phyloP scores from a whole-genome alignment of 345 rosid species.

The Dipteronia dyeriana region DNA sequence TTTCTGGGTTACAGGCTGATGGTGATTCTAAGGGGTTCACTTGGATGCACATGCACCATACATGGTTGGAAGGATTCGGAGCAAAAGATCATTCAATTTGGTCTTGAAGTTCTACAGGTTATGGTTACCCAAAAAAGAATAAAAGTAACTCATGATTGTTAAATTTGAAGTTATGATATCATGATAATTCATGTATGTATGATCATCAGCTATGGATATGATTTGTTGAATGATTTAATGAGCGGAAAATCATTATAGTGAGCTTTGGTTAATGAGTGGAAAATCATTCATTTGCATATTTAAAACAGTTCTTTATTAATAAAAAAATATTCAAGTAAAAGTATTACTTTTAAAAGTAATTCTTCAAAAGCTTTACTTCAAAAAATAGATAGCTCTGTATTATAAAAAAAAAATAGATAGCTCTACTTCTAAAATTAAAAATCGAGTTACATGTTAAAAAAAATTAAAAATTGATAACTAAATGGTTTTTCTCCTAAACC shows the following conservation, averaged over 20 bases:
- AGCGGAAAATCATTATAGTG: background rate
- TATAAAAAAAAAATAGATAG: no score
- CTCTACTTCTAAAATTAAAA: background rate
- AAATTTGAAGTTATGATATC: background rate
- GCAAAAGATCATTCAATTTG: conserved; percentile 49
- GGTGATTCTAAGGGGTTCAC: conserved; percentile 34
- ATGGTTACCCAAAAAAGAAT: conserved; percentile 20
- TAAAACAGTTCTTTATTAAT: no score
- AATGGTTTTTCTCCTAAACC: no score
- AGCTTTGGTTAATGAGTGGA: background rate
- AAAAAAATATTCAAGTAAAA: no score
- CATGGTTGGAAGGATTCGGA: conserved; percentile 60
- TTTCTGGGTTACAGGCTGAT: conserved; percentile 39
- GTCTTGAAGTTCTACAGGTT: conserved; percentile 29
- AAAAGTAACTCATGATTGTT: background rate
- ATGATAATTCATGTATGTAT: background rate
- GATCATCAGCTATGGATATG: conserved; percentile 1
- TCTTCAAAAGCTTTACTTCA: no score
- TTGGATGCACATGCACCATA: conserved; percentile 65
- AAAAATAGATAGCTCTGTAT: no score
- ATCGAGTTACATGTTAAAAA: background rate
- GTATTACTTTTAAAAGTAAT: no score
- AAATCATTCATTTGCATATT: background rate
- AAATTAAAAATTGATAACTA: no score
- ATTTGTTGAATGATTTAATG: background rate